Conservation (phyloP, 2,329 filamentous ascomycete genomes). For the Fusarium tuaranense region DNA sequence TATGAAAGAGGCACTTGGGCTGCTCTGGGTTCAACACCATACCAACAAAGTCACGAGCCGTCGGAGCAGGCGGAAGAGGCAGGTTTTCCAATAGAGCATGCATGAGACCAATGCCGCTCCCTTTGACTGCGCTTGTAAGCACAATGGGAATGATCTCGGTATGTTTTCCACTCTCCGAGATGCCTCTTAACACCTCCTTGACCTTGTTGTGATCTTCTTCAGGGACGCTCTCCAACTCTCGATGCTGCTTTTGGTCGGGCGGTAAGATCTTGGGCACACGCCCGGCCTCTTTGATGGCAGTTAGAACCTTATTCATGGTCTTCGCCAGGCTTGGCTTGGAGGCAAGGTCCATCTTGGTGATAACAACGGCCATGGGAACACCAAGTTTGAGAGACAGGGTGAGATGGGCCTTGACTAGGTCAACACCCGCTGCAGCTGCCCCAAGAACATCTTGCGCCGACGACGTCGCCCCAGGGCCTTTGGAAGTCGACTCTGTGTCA, state of each 20-base stretch:
- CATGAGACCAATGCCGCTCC: conserved; percentile 81
- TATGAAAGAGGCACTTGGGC: conserved; percentile 79
- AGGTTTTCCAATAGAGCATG: conserved; percentile 85
- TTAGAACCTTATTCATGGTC: conserved; percentile 79
- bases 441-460: conserved; percentile 64
- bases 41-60: conserved; percentile 66
- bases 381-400: conserved; percentile 85
- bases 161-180: conserved; percentile 57
- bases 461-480: conserved; percentile 55
- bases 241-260: conserved; percentile 59
- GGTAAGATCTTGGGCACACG: conserved; percentile 81
- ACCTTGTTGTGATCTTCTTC: conserved; percentile 68
- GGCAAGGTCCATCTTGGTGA: conserved; percentile 92
- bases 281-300: conserved; percentile 80
- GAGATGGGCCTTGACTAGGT: conserved; percentile 83
- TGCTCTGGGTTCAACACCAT: conserved; percentile 68
- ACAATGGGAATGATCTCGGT: conserved; percentile 80
- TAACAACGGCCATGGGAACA: conserved; percentile 81
- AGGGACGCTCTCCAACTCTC: conserved; percentile 69
- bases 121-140: conserved; percentile 87
- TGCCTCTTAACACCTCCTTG: conserved; percentile 63
- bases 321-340: conserved; percentile 77
- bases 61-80: conserved; percentile 72
- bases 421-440: conserved; percentile 67
- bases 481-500: conserved; percentile 63